A percentile compares a stretch with the other conserved stretches of the same genome.
These are phyloP conservation scores for Penicillium lividum DNA, from an alignment of 495 filamentous ascomycete species.

Conservation along the genomic window DNA sequence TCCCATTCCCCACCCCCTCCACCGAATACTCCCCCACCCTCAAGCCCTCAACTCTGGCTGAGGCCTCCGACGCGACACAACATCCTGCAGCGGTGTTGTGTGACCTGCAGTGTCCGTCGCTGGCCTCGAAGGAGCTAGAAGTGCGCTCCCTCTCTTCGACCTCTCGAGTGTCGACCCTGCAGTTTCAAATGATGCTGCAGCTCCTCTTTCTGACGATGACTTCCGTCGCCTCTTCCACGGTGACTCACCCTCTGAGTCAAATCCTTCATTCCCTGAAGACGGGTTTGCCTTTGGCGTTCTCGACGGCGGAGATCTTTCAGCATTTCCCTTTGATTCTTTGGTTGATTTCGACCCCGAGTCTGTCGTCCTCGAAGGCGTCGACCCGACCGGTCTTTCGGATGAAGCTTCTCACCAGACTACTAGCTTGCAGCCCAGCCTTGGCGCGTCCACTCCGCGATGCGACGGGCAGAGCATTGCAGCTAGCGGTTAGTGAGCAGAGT, in stretches of 20 bases:
- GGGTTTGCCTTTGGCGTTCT: constrained; percentile 68
- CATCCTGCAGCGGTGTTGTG: constrained; percentile 99
- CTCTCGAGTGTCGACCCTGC: constrained; percentile 48
- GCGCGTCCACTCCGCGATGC: constrained; percentile 89
- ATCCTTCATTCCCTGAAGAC: constrained; percentile 76
- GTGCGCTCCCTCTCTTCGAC: constrained; percentile 56
- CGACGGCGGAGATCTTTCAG: constrained; percentile 55
- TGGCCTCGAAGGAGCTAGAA: constrained; percentile 59
- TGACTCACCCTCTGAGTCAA: constrained; percentile 68
- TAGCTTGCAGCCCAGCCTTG: constrained; percentile 86
- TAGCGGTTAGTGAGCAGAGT: constrained; percentile 48
- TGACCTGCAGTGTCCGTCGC: constrained; percentile 99
- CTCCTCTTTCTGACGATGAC: constrained; percentile 66
- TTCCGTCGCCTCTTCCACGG: constrained; percentile 68
- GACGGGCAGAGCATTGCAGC: constrained; percentile 85
- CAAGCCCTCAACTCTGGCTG: constrained; percentile 56
- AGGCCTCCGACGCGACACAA: constrained; percentile 94
- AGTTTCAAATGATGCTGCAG: constrained; percentile 46
- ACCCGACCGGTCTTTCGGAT: constrained; percentile 56
- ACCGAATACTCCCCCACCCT: constrained; percentile 52
- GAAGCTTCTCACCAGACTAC: constrained; percentile 56
- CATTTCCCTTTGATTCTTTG: constrained; percentile 82
- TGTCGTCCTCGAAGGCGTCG: constrained; percentile 49
- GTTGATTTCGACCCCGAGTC: constrained; percentile 74
- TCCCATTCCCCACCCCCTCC: constrained; percentile 51